phyloP scores from a whole-genome alignment of 2,329 filamentous ascomycete species.

The Davidsoniella eucalypti region DNA sequence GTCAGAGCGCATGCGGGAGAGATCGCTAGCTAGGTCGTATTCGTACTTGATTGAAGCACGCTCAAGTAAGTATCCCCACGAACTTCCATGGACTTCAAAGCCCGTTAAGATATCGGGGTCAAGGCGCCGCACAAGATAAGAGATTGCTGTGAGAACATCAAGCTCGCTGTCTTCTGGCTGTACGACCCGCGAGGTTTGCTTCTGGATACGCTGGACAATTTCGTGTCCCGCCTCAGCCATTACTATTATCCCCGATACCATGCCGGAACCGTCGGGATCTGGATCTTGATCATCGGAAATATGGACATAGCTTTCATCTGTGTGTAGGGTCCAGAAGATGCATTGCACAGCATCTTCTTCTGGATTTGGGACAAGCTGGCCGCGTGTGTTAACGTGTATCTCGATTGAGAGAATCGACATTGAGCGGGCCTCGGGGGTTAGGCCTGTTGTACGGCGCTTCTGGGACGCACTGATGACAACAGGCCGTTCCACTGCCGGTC shows the following conservation, averaged over 20 bases:
- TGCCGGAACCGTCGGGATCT: constrained; percentile 2
- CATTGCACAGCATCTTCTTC: constrained; percentile 77
- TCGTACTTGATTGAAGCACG: constrained; percentile 74
- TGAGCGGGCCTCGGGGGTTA: constrained; percentile 73
- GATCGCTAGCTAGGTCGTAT: constrained; percentile 76
- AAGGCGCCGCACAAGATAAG: constrained; percentile 65
- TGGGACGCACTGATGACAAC: constrained; percentile 71
- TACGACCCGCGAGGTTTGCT: constrained; percentile 34
- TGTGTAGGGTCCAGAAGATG: constrained; percentile 80
- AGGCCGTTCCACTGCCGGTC: constrained; percentile 59
- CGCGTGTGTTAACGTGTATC: constrained; percentile 76
- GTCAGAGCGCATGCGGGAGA: constrained; percentile 22
- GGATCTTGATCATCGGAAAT: constrained; percentile 24
- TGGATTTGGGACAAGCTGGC: constrained; percentile 67
- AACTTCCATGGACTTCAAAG: constrained; percentile 83
- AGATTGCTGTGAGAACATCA: constrained; percentile 68
- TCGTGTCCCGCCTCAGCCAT: constrained; percentile 39
- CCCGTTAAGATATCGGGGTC: constrained; percentile 91
- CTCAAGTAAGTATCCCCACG: constrained; percentile 93
- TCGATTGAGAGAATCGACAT: constrained; percentile 97
- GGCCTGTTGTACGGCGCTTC: constrained; percentile 37
- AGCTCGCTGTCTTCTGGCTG: constrained; percentile 65
- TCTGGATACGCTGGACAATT: constrained; percentile 43
- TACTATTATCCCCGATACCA: constrained; percentile 53
- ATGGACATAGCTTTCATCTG: constrained; percentile 34